These are phyloP conservation scores for Coemansia guatemalensis DNA, from an alignment of 192 early-diverging fungal species.

Conservation along the genomic window DNA sequence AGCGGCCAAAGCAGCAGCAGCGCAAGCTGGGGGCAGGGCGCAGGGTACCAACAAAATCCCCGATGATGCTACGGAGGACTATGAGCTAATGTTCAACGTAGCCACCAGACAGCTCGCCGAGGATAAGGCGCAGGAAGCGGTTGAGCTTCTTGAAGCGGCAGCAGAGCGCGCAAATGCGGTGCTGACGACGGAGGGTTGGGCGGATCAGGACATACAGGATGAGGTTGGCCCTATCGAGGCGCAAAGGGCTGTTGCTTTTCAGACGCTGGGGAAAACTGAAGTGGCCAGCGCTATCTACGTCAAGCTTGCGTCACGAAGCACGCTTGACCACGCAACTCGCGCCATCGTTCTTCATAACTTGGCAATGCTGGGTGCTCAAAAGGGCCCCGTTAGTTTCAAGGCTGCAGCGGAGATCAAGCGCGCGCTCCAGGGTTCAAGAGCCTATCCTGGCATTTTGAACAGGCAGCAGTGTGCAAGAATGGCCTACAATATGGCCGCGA, in stretches of 20 bases:
- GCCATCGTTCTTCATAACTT: slow-evolving; percentile 35
- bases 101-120: slow-evolving; percentile 36
- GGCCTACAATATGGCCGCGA: slow-evolving; percentile 43
- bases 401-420: slow-evolving; percentile 21
- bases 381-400: neutral
- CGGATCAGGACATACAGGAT: slow-evolving; percentile 28
- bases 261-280: slow-evolving; percentile 11
- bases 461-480: slow-evolving; percentile 34
- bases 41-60: neutral
- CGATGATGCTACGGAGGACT: slow-evolving; percentile 1
- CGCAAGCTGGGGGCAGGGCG: slow-evolving; percentile 11
- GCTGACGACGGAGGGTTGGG: slow-evolving; percentile 26
- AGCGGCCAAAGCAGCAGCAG: slow-evolving; percentile 41
- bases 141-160: slow-evolving; percentile 19
- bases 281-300: slow-evolving; percentile 24
- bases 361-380: slow-evolving; percentile 2
- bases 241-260: slow-evolving; percentile 38
- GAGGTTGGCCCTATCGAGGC: slow-evolving; percentile 43
- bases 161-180: slow-evolving; percentile 14
- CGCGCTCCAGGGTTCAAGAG: slow-evolving; percentile 29
- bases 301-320: slow-evolving; percentile 9
- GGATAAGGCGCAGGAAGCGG: slow-evolving; percentile 24
- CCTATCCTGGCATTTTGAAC: slow-evolving; percentile 16
- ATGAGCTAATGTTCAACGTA: slow-evolving; percentile 44
- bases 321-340: slow-evolving; percentile 21